phyloP scores from a whole-genome alignment of 2,329 filamentous ascomycete species.

The Exophiala sp. region DNA sequence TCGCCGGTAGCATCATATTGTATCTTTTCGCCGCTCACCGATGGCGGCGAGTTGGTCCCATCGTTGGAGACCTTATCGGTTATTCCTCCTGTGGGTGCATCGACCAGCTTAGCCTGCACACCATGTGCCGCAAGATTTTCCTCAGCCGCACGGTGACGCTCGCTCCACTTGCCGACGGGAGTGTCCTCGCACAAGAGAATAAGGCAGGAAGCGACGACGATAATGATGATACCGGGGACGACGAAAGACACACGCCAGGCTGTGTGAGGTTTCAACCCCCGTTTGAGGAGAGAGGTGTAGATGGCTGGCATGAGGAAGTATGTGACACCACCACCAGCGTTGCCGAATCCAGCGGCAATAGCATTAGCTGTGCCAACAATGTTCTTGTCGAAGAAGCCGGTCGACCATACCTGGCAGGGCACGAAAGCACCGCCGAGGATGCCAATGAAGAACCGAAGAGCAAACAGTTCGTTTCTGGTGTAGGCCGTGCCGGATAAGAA shows the following conservation, averaged over 20 bases:
- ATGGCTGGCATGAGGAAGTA: constrained; percentile 93
- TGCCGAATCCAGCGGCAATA: constrained; percentile 78
- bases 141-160: constrained; percentile 60
- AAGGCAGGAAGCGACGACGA: constrained; percentile 63
- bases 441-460: constrained; percentile 43
- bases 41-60: constrained; percentile 27
- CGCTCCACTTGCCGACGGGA: constrained; percentile 75
- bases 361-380: constrained; percentile 86
- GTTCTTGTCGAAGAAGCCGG: constrained; percentile 90
- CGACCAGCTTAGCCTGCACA: constrained; percentile 27
- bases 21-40: constrained; percentile 34
- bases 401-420: constrained; percentile 83
- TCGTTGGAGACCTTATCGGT: constrained; percentile 30
- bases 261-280: constrained; percentile 60
- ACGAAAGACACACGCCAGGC: constrained; percentile 85
- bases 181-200: constrained; percentile 75
- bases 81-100: constrained; percentile 26
- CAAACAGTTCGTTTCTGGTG: constrained; percentile 53
- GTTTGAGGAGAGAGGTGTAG: constrained; percentile 69
- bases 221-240: constrained; percentile 75
- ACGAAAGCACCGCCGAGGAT: constrained; percentile 45
- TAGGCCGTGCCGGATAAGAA: constrained; percentile 76
- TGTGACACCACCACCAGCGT: constrained; percentile 83
- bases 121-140: constrained; percentile 52
- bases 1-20: constrained; percentile 28